phyloP scores from a whole-genome alignment of 495 filamentous ascomycete species.

The Parmelia sp. region DNA sequence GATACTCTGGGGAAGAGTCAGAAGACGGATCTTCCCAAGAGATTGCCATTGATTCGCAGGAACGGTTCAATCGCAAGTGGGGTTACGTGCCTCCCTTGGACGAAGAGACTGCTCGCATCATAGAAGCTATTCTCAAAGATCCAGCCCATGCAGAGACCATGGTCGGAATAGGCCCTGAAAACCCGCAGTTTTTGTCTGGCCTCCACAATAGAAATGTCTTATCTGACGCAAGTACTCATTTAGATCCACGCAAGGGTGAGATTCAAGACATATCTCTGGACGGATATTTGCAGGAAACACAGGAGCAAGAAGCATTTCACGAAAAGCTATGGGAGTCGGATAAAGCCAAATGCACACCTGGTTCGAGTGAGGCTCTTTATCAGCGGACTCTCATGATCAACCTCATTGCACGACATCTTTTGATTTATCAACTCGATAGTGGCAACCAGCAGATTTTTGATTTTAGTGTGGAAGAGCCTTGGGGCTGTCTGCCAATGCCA shows the following conservation, averaged over 20 bases:
- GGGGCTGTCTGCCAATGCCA: constrained; percentile 20
- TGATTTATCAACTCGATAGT: constrained; percentile 6
- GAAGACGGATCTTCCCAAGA: neutral
- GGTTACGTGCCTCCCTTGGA: constrained; percentile 20
- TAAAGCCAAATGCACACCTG: constrained; percentile 13
- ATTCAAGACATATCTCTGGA: neutral
- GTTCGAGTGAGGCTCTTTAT: constrained; percentile 19
- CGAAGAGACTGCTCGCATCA: constrained; percentile 15
- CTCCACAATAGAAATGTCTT: constrained; percentile 14
- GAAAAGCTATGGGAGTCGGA: constrained; percentile 15
- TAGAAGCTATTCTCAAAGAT: constrained; percentile 10
- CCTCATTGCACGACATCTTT: constrained; percentile 17
- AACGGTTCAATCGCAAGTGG: constrained; percentile 17
- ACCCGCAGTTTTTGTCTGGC: neutral
- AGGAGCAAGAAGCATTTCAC: constrained; percentile 6
- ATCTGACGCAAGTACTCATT: neutral
- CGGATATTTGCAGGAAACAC: constrained; percentile 3
- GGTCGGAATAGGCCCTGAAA: constrained; percentile 10
- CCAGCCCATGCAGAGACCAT: neutral
- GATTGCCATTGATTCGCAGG: constrained; percentile 1
- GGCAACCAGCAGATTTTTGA: constrained; percentile 3
- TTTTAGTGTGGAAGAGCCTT: constrained; percentile 19
- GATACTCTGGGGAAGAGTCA: neutral
- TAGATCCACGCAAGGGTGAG: constrained; percentile 1
- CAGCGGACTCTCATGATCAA: constrained; percentile 22